Conservation (phyloP, 305 asterid species). For the Nicotiana rustica region DNA sequence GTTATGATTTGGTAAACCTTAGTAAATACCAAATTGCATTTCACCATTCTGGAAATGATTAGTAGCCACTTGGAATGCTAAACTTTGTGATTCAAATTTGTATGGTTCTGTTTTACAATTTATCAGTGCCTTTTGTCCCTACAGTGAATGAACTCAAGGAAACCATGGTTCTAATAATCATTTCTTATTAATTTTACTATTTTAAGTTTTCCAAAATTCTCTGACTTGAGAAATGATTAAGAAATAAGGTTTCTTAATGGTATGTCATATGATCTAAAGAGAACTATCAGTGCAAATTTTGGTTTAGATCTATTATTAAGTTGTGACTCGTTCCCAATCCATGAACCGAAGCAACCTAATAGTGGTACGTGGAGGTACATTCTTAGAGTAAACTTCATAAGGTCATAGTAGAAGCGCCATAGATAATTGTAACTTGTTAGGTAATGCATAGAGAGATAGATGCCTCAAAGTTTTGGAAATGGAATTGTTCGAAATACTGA, state of each 20-base stretch:
- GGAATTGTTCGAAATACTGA: not conserved
- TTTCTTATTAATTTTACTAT: not conserved
- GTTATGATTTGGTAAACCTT: not conserved
- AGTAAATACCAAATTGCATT: not conserved
- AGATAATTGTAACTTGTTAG: not conserved
- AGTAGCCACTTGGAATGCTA: not conserved
- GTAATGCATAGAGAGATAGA: not conserved
- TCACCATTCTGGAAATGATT: slow-evolving; percentile 1
- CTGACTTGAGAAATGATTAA: not conserved
- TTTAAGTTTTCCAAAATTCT: not conserved
- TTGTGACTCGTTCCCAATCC: not conserved
- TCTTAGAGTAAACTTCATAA: not conserved
- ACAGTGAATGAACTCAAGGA: not conserved
- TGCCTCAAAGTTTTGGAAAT: not conserved
- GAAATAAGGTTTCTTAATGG: not conserved
- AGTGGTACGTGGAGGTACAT: not conserved
- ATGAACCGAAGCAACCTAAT: not conserved
- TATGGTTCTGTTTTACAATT: slow-evolving; percentile 12
- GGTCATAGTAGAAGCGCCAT: not conserved
- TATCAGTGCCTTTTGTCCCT: not conserved
- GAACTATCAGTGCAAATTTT: not conserved
- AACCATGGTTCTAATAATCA: not conserved
- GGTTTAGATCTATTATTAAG: not conserved
- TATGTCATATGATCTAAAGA: not conserved
- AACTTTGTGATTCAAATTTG: not conserved